Evolutionary conservation across 371 early-diverging fungal genomes (phyloP).

Genomic region (Mortierella sp.): DNA sequence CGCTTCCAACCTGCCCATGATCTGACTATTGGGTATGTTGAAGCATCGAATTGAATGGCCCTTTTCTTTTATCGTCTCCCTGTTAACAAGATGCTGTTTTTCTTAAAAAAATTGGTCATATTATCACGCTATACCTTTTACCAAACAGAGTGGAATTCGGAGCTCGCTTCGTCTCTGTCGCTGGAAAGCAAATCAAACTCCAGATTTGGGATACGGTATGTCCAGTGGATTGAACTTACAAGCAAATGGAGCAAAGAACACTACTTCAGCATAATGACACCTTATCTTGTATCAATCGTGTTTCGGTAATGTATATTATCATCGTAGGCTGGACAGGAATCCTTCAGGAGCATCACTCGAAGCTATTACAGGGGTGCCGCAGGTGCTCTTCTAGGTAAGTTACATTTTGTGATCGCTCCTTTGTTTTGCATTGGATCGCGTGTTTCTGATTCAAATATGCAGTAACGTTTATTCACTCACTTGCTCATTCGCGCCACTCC

Average conservation of each 20-base stretch:
- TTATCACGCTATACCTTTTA: not conserved
- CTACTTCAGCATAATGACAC: not conserved
- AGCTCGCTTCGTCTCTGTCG: conserved; percentile 82
- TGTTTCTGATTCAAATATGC: not conserved
- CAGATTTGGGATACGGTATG: conserved; percentile 99
- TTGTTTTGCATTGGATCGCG: not conserved
- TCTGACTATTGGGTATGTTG: conserved; percentile 82
- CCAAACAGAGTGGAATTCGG: conserved; percentile 83
- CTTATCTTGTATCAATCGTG: conserved; percentile 1
- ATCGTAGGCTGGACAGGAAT: conserved; percentile 90
- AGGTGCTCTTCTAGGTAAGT: conserved; percentile 84
- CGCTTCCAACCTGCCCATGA: conserved; percentile 87
- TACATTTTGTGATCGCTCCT: too few relatives aligned
- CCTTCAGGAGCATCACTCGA: conserved; percentile 95
- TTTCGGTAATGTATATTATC: not conserved
- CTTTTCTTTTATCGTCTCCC: not conserved
- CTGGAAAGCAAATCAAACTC: conserved; percentile 90
- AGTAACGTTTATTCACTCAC: conserved; percentile 19
- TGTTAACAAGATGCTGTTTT: not conserved
- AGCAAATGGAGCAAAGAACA: not conserved
- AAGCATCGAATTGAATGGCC: not conserved
- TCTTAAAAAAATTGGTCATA: not conserved
- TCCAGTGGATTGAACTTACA: not conserved
- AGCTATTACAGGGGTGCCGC: conserved; percentile 99
- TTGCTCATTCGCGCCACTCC: conserved; percentile 5